Conservation (phyloP, 371 early-diverging fungal genomes). For the Capillidium heterosporum region DNA sequence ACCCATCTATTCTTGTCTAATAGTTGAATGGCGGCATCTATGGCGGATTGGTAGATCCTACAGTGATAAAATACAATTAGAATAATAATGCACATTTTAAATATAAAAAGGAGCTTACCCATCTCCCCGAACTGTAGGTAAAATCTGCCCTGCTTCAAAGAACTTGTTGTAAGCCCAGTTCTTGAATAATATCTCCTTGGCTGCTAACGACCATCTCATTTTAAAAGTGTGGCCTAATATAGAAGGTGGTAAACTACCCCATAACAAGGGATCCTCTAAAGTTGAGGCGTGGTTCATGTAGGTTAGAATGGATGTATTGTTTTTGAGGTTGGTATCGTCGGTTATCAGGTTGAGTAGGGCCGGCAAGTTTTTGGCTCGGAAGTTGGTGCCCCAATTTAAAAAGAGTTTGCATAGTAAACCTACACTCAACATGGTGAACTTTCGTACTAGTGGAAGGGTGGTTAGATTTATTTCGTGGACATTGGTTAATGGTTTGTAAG, state of each 20-base stretch:
- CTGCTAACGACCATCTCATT: slow-evolving; percentile 71
- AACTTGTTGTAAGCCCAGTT: slow-evolving; percentile 36
- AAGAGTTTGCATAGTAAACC: too few relatives aligned
- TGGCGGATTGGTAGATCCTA: slow-evolving; percentile 57
- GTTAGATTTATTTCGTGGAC: too few relatives aligned
- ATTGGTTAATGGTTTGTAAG: too few relatives aligned
- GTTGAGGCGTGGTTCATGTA: not conserved
- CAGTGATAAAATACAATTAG: not conserved
- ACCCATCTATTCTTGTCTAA: slow-evolving; percentile 44
- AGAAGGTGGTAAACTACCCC: slow-evolving; percentile 44
- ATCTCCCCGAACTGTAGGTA: slow-evolving; percentile 65
- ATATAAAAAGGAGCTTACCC: slow-evolving; percentile 14
- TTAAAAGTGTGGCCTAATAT: slow-evolving; percentile 12
- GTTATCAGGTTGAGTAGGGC: too few relatives aligned
- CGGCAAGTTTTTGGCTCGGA: too few relatives aligned
- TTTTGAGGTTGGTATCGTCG: too few relatives aligned
- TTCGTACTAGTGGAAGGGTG: too few relatives aligned
- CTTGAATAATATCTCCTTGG: slow-evolving; percentile 66
- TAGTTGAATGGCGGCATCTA: slow-evolving; percentile 47
- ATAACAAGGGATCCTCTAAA: slow-evolving; percentile 66
- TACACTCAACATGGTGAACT: too few relatives aligned
- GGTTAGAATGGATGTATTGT: too few relatives aligned
- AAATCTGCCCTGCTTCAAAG: slow-evolving; percentile 58
- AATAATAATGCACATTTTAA: not conserved
- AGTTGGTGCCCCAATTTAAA: too few relatives aligned